phyloP scores from a whole-genome alignment of 495 filamentous ascomycete genomes.

The Polyplosphaeria fusca region DNA sequence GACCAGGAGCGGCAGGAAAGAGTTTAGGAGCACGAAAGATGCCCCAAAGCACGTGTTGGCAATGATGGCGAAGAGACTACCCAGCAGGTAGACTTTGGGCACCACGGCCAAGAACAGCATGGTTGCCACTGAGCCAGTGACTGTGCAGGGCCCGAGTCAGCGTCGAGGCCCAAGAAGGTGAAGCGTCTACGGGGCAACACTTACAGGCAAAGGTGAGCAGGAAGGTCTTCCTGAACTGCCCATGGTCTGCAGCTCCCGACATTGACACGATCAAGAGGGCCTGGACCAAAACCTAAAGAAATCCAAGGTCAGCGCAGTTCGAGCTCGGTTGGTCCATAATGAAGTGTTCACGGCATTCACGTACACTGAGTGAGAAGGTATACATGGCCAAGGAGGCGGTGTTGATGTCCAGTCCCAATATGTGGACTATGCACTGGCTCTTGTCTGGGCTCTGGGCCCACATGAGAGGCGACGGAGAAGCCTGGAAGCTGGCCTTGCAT shows the following conservation, averaged over 20 bases:
- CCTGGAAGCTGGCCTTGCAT: conserved; percentile 56
- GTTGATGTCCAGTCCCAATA: conserved; percentile 84
- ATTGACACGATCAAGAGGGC: conserved; percentile 90
- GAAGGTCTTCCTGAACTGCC: conserved; percentile 84
- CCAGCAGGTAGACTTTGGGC: conserved; percentile 71
- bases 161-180: no score
- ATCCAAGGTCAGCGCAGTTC: no score
- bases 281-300: conserved; percentile 83
- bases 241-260: conserved; percentile 93
- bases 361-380: conserved; percentile 89
- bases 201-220: conserved; percentile 79
- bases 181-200: no score
- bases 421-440: conserved; percentile 78
- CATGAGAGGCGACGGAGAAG: conserved; percentile 9
- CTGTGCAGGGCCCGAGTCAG: no score
- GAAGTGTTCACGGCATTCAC: no score
- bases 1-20: conserved; percentile 47
- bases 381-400: conserved; percentile 98
- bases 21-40: conserved; percentile 47
- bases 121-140: conserved; percentile 72
- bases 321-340: no score
- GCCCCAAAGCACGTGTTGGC: conserved; percentile 72
- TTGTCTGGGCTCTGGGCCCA: conserved; percentile 30
- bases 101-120: conserved; percentile 85
- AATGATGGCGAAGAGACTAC: conserved; percentile 77